Conservation (phyloP, 78 protist species). For the Dictyostelium capitatum region DNA sequence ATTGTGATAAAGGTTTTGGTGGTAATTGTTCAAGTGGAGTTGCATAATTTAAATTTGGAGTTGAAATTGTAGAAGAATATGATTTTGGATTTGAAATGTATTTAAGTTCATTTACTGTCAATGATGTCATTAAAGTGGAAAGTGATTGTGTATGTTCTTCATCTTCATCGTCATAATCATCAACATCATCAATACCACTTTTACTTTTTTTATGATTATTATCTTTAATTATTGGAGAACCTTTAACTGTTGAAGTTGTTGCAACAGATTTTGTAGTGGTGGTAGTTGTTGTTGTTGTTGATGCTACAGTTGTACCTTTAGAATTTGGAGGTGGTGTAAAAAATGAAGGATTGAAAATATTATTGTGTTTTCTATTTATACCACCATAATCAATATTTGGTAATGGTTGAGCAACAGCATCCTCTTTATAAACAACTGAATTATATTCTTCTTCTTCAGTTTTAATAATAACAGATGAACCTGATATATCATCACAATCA, state of each 20-base stretch:
- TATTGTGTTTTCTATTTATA: conserved; percentile 2
- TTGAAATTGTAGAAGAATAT: not conserved
- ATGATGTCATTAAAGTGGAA: conserved; percentile 7
- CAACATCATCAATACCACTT: not conserved
- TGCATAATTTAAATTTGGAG: conserved; percentile 19
- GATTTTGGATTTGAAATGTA: conserved; percentile 7
- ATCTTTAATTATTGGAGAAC: not conserved
- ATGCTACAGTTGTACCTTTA: not conserved
- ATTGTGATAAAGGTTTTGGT: conserved; percentile 14
- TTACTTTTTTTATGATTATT: not conserved
- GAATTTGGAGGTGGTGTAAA: conserved; percentile 57
- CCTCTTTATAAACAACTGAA: conserved; percentile 12
- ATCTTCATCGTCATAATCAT: not conserved
- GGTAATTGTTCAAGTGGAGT: not conserved
- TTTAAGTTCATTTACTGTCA: conserved; percentile 20
- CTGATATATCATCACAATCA: not conserved
- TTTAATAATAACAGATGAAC: conserved; percentile 19
- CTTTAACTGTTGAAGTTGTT: not conserved
- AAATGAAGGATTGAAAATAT: conserved; percentile 43
- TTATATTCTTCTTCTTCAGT: not conserved
- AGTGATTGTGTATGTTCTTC: not conserved
- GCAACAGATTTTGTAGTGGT: not conserved
- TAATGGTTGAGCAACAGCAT: conserved; percentile 14
- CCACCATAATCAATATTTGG: conserved; percentile 45
- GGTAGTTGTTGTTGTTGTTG: not conserved